phyloP scores from a whole-genome alignment of 441 rosid species.

The Erodium moschatum region DNA sequence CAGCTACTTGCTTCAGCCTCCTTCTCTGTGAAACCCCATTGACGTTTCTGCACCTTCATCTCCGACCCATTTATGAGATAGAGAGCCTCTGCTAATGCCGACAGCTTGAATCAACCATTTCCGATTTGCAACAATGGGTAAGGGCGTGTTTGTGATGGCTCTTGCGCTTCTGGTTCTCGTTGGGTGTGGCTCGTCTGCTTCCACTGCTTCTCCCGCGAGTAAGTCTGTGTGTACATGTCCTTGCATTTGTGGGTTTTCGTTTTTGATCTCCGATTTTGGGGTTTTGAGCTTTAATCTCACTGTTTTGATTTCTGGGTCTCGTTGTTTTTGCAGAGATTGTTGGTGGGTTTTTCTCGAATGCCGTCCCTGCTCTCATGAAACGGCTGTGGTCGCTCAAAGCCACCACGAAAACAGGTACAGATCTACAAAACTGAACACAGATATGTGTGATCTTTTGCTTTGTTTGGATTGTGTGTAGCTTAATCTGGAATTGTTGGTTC shows the following conservation, averaged over 20 bases:
- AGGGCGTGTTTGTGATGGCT: constrained; percentile 33
- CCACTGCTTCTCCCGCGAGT: constrained; percentile 58
- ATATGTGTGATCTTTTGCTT: background rate
- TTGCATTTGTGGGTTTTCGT: background rate
- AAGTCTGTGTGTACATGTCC: constrained; percentile 21
- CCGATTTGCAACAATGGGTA: constrained; percentile 22
- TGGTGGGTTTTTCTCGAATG: constrained; percentile 50
- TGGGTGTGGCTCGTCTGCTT: constrained; percentile 48
- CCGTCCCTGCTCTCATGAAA: constrained; percentile 46
- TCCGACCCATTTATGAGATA: constrained; percentile 20
- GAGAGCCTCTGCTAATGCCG: constrained; percentile 33
- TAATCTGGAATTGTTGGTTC: background rate
- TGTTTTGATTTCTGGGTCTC: background rate
- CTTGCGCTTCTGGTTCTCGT: constrained; percentile 36
- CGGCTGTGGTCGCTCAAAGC: constrained; percentile 75
- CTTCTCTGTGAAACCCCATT: too few relatives aligned
- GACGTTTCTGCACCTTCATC: background rate
- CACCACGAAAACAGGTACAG: constrained; percentile 28
- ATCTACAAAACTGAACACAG: constrained; percentile 19
- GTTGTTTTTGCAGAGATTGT: constrained; percentile 33
- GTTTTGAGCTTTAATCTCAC: too few relatives aligned
- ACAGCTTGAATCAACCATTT: constrained; percentile 21
- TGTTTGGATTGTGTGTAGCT: constrained; percentile 13
- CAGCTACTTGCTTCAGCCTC: too few relatives aligned
- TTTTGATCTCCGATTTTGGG: too few relatives aligned